Conservation (phyloP, 2,329 filamentous ascomycete genomes). For the Nemania bipapillata region DNA sequence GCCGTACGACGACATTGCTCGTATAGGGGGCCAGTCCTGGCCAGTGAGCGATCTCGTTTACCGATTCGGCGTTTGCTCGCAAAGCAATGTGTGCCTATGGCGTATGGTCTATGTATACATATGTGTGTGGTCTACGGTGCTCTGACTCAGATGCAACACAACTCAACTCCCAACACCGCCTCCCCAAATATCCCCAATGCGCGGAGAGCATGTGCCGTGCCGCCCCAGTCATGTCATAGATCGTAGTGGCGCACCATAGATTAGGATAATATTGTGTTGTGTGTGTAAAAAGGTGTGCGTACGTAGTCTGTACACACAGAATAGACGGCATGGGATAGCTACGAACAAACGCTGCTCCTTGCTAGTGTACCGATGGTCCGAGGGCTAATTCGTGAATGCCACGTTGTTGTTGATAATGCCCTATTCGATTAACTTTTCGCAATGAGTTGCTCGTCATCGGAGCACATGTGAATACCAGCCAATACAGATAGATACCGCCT, state of each 20-base stretch:
- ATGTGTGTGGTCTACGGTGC: slow-evolving; percentile 40
- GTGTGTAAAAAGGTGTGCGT: not conserved
- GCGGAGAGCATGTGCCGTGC: slow-evolving; percentile 30
- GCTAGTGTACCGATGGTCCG: slow-evolving; percentile 22
- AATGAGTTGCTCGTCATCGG: slow-evolving; percentile 26
- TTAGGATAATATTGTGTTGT: slow-evolving; percentile 22
- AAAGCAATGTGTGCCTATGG: slow-evolving; percentile 1
- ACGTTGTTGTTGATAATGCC: slow-evolving; percentile 32
- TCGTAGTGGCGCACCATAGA: slow-evolving; percentile 31
- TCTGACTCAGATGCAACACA: slow-evolving; percentile 48
- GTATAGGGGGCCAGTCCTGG: slow-evolving; percentile 43
- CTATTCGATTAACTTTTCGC: slow-evolving; percentile 27
- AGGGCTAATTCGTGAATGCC: slow-evolving; percentile 35
- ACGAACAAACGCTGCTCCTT: slow-evolving; percentile 14
- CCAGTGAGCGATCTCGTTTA: slow-evolving; percentile 31
- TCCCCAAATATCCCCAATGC: slow-evolving; percentile 17
- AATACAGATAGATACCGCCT: not conserved
- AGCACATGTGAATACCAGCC: slow-evolving; percentile 14
- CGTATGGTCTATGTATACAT: slow-evolving; percentile 7
- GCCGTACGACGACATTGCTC: slow-evolving; percentile 39
- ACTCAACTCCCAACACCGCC: slow-evolving; percentile 38
- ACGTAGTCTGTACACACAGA: no score
- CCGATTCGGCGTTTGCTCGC: slow-evolving; percentile 45
- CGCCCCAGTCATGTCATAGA: slow-evolving; percentile 28
- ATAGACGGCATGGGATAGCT: slow-evolving; percentile 19